Evolutionary conservation across 208 protist genomes (phyloP).

Genomic region (Leptomonas pyrrhocoris): DNA sequence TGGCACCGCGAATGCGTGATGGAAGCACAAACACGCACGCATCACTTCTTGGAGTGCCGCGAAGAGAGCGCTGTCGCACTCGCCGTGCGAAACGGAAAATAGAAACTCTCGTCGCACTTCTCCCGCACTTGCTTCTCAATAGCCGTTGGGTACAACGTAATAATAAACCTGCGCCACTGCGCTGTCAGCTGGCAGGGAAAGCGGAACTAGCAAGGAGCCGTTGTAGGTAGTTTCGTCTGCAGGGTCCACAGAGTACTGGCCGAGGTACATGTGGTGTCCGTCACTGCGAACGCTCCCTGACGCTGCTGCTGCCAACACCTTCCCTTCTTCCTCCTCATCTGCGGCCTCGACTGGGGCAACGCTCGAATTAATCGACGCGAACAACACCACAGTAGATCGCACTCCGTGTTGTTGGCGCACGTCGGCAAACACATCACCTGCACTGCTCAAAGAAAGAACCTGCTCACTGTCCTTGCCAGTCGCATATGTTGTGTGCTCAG

Average conservation of each 20-base stretch:
- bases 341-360: neutral
- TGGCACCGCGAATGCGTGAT: too few species aligned
- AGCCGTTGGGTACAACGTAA: conserved; percentile 15
- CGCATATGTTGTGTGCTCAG: conserved; percentile 1
- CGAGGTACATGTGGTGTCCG: conserved; percentile 38
- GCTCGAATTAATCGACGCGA: conserved; percentile 24
- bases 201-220: conserved; percentile 12
- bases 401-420: conserved; percentile 10
- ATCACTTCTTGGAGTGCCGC: too few species aligned
- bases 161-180: conserved; percentile 24
- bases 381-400: conserved; percentile 26
- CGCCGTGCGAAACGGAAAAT: too few species aligned
- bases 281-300: neutral
- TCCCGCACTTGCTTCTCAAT: conserved; percentile 11
- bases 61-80: too few species aligned
- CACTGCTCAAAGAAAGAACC: conserved; percentile 28
- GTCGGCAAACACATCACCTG: conserved; percentile 10
- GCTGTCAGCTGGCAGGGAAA: conserved; percentile 17
- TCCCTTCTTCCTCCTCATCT: neutral
- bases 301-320: neutral
- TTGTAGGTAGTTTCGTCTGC: conserved; percentile 15
- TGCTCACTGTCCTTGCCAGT: conserved; percentile 25
- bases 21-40: neutral
- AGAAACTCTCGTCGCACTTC: too few species aligned
- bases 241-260: conserved; percentile 33